phyloP scores from a whole-genome alignment of 306 rosid species.

The Adenanthera pavonina region DNA sequence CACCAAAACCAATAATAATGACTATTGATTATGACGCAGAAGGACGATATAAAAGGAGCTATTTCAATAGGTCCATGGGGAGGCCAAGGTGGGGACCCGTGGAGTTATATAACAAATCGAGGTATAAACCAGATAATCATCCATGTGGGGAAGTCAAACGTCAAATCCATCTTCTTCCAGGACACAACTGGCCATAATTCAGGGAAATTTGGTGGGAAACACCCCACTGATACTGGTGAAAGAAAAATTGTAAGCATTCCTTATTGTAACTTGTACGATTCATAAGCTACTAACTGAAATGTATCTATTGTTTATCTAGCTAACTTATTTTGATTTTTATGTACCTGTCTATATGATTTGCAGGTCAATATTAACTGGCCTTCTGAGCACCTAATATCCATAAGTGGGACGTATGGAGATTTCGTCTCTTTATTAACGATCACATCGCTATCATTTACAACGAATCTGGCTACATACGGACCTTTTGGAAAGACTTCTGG shows the following conservation, averaged over 20 bases:
- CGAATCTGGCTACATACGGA: background rate
- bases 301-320: background rate
- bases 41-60: background rate
- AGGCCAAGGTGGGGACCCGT: background rate
- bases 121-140: background rate
- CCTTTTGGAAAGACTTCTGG: background rate
- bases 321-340: background rate
- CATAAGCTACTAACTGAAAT: background rate
- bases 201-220: background rate
- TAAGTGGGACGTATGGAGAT: background rate
- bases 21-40: conserved; percentile 5
- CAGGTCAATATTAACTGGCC: background rate
- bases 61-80: conserved; percentile 3
- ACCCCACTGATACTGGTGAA: background rate
- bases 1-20: too few relatives aligned
- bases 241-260: background rate
- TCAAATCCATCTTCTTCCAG: background rate
- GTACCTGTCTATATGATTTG: background rate
- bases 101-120: background rate
- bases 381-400: conserved; percentile 7
- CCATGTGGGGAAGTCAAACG: background rate
- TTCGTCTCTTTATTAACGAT: background rate
- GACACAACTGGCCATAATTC: background rate
- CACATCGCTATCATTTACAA: background rate
- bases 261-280: background rate